Evolutionary conservation across 2,329 filamentous ascomycete species (phyloP).

Genomic region (Alternaria ethzedia): DNA sequence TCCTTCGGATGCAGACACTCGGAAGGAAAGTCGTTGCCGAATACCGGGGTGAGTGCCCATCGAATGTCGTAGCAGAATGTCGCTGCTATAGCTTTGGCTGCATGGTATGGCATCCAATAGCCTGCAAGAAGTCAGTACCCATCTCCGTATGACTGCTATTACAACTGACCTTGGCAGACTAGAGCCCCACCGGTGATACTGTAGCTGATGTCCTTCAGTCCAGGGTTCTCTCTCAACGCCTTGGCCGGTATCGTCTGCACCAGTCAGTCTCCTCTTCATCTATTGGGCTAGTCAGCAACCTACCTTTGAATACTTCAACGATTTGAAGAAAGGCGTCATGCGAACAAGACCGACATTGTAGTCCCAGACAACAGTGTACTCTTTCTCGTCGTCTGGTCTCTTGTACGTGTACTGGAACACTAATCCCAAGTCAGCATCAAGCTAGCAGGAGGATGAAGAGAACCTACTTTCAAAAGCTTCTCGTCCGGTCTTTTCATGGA

Average conservation of each 20-base stretch:
- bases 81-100: slow-evolving; percentile 83
- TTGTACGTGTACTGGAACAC: slow-evolving; percentile 86
- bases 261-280: slow-evolving; percentile 16
- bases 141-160: neutral
- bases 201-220: slow-evolving; percentile 86
- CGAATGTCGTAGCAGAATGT: slow-evolving; percentile 90
- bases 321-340: slow-evolving; percentile 95
- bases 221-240: slow-evolving; percentile 71
- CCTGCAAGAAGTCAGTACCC: slow-evolving; percentile 59
- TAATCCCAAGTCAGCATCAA: slow-evolving; percentile 46
- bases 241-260: slow-evolving; percentile 84
- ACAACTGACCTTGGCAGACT: slow-evolving; percentile 70
- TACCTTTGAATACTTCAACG: slow-evolving; percentile 85
- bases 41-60: slow-evolving; percentile 85
- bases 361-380: slow-evolving; percentile 91
- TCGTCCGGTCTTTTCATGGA: slow-evolving; percentile 82
- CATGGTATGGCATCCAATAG: slow-evolving; percentile 94
- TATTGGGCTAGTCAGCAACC: slow-evolving; percentile 22
- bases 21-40: slow-evolving; percentile 80
- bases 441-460: neutral
- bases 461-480: slow-evolving; percentile 84
- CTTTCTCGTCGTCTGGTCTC: slow-evolving; percentile 66
- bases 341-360: slow-evolving; percentile 93
- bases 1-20: slow-evolving; percentile 71
- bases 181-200: slow-evolving; percentile 94